Conservation (phyloP, 2,329 filamentous ascomycete species). For the Xylariaceae sp. region DNA sequence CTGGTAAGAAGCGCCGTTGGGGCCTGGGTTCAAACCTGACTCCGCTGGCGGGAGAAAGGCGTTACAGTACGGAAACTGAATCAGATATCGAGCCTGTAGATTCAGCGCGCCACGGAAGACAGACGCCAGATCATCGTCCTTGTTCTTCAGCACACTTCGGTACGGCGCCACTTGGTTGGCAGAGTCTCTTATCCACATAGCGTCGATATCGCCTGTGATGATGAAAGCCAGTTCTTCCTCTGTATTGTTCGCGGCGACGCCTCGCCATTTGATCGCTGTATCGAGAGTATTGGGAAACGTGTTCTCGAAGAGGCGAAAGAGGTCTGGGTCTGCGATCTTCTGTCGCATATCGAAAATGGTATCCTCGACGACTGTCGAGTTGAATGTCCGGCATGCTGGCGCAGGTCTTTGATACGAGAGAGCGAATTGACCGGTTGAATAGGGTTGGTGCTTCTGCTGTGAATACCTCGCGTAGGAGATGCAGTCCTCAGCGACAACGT, state of each 20-base stretch:
- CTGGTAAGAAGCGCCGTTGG: constrained; percentile 57
- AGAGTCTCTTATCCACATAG: constrained; percentile 85
- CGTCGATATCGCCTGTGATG: constrained; percentile 80
- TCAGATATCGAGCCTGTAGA: constrained; percentile 64
- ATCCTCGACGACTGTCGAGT: constrained; percentile 64
- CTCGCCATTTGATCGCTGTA: constrained; percentile 76
- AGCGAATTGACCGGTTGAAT: constrained; percentile 28
- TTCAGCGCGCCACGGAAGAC: constrained; percentile 70
- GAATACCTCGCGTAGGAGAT: constrained; percentile 30
- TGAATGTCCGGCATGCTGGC: constrained; percentile 67
- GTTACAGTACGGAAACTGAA: constrained; percentile 77
- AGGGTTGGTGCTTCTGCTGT: constrained; percentile 27
- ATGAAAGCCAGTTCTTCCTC: constrained; percentile 63
- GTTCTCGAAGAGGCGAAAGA: constrained; percentile 78
- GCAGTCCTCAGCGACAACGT: constrained; percentile 20
- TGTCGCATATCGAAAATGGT: constrained; percentile 50
- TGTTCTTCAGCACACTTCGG: constrained; percentile 55
- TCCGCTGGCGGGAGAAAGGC: constrained; percentile 83
- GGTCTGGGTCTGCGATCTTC: constrained; percentile 51
- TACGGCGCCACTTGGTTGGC: constrained; percentile 71
- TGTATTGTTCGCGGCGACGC: constrained; percentile 47
- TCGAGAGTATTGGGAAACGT: constrained; percentile 80
- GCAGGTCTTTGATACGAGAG: constrained; percentile 50
- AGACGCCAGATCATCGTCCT: constrained; percentile 58
- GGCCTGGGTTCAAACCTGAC: constrained; percentile 58